Conservation (phyloP, 805 yeast species). For the Metschnikowia similis region DNA sequence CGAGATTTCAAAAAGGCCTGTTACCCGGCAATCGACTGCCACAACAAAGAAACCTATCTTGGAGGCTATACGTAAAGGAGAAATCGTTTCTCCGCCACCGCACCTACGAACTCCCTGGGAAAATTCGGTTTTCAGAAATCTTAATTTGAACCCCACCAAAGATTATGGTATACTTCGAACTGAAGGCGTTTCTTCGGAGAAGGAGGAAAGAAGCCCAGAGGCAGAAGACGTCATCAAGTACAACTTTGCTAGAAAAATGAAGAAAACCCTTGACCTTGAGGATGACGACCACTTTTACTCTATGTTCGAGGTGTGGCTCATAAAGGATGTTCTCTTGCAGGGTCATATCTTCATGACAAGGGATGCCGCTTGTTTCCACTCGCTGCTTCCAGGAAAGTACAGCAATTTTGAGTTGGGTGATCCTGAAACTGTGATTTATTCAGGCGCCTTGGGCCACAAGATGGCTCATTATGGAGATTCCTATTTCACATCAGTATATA, state of each 20-base stretch:
- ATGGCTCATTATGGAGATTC: conserved; percentile 38
- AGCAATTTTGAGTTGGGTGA: conserved; percentile 9
- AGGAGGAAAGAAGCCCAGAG: conserved; percentile 7
- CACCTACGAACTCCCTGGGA: conserved; percentile 20
- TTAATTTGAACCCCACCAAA: conserved; percentile 6
- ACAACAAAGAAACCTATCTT: not conserved
- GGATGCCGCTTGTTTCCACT: conserved; percentile 64
- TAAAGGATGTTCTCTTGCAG: conserved; percentile 77
- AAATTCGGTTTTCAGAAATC: conserved; percentile 25
- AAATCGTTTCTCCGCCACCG: conserved; percentile 9
- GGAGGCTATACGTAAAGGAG: not conserved
- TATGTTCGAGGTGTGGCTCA: conserved; percentile 75
- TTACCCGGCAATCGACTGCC: not conserved
- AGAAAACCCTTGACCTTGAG: conserved; percentile 39
- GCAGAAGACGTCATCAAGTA: conserved; percentile 18
- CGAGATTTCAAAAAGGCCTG: not conserved
- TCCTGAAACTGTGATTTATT: conserved; percentile 22
- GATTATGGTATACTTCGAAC: conserved; percentile 12
- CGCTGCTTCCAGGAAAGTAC: conserved; percentile 55
- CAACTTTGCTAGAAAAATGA: conserved; percentile 32
- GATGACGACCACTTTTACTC: conserved; percentile 52
- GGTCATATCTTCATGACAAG: conserved; percentile 78
- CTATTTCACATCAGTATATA: conserved; percentile 28
- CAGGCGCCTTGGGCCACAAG: conserved; percentile 38
- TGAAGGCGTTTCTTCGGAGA: conserved; percentile 6